Percentiles rank a stretch among this genome's conserved stretches.
phyloP scores from a whole-genome alignment of 2,329 filamentous ascomycete species.

The Ploettnerulaceae sp. region DNA sequence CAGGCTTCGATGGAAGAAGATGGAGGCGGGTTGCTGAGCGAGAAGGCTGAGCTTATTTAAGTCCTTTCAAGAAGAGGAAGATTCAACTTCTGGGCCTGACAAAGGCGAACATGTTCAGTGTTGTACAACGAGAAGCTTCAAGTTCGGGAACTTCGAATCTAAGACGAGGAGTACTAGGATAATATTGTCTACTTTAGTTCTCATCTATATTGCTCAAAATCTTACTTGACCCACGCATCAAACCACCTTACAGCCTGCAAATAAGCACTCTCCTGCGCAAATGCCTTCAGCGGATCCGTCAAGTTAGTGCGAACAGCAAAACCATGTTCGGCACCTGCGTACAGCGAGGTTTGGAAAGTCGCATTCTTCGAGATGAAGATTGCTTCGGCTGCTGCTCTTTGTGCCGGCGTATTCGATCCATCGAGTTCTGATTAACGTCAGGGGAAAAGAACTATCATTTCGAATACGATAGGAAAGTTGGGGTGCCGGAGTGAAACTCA shows the following conservation, averaged over 20 bases:
- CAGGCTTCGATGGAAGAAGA: too few relatives aligned
- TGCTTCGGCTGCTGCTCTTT: conserved; percentile 40
- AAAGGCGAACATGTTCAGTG: too few relatives aligned
- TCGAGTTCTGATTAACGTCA: conserved; percentile 39
- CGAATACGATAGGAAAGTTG: background rate
- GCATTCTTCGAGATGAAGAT: conserved; percentile 48
- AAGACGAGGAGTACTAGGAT: too few relatives aligned
- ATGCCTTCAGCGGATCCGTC: conserved; percentile 48
- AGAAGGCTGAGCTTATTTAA: too few relatives aligned
- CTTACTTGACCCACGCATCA: conserved; percentile 21
- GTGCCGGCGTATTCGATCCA: conserved; percentile 13
- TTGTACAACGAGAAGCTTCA: too few relatives aligned
- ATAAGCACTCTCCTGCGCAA: conserved; percentile 75
- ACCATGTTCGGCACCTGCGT: conserved; percentile 64
- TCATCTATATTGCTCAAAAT: too few relatives aligned
- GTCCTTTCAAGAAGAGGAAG: too few relatives aligned
- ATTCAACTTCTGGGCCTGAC: too few relatives aligned
- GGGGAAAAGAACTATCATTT: too few relatives aligned
- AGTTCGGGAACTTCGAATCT: too few relatives aligned
- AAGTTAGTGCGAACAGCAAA: conserved; percentile 67
- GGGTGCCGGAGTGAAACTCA: conserved; percentile 30
- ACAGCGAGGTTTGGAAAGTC: conserved; percentile 66
- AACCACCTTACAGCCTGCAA: conserved; percentile 74
- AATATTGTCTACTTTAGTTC: too few relatives aligned
- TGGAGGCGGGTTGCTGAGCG: too few relatives aligned